Evolutionary conservation across 495 filamentous ascomycete genomes (phyloP).

Genomic region (Talaromyces thailandensis): DNA sequence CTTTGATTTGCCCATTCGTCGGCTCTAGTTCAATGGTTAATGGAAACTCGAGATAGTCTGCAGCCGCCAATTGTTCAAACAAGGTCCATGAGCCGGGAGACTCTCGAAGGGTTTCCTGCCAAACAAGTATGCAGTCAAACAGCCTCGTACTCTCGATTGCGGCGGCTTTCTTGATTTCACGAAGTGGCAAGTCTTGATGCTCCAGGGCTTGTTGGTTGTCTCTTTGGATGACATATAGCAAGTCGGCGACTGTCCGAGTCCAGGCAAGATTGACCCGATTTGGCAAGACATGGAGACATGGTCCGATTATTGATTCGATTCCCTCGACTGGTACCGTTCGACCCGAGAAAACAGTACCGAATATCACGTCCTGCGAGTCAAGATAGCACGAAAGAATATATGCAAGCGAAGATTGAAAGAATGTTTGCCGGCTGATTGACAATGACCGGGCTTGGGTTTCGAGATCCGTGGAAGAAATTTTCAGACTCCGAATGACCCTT

Average conservation of each 20-base stretch:
- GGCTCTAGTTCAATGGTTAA: constrained; percentile 67
- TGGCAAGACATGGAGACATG: constrained; percentile 61
- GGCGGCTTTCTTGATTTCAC: constrained; percentile 54
- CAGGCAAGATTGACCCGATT: constrained; percentile 44
- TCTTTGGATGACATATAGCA: constrained; percentile 50
- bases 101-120: constrained; percentile 58
- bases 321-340: constrained; percentile 54
- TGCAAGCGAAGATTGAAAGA: constrained; percentile 63
- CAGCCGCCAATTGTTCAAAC: constrained; percentile 42
- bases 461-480: constrained; percentile 17
- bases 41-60: constrained; percentile 64
- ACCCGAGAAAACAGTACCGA: constrained; percentile 71
- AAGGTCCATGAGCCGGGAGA: constrained; percentile 14
- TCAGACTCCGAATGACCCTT: constrained; percentile 27
- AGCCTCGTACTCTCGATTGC: constrained; percentile 39
- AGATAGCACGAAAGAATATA: constrained; percentile 54
- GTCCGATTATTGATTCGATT: constrained; percentile 64
- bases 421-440: constrained; percentile 35
- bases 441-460: constrained; percentile 20
- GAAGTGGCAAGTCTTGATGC: constrained; percentile 48
- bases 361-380: constrained; percentile 56
- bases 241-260: constrained; percentile 40
- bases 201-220: constrained; percentile 51
- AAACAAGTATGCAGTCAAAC: constrained; percentile 68
- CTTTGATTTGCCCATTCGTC: constrained; percentile 19